Conservation (phyloP, 768 basidiomycete genomes). For the Leucogyrophana mollusca region DNA sequence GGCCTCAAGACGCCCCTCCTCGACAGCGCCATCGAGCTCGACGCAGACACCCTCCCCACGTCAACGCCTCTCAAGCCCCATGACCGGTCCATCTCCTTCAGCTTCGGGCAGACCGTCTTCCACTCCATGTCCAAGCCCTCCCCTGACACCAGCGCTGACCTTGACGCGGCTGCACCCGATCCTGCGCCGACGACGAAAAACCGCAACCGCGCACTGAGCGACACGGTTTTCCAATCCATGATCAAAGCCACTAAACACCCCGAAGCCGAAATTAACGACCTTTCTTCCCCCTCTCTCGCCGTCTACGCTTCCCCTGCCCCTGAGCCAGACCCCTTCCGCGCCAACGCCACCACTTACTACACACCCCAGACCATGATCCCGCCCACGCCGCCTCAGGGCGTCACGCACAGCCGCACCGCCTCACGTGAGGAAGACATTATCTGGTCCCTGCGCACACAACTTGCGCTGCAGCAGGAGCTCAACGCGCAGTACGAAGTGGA, state of each 20-base stretch:
- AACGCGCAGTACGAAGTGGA: constrained; percentile 78
- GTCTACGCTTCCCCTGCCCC: constrained; percentile 36
- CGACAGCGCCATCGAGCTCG: constrained; percentile 37
- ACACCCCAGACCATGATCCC: constrained; percentile 75
- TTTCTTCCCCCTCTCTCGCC: constrained; percentile 45
- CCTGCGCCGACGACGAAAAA: constrained; percentile 32
- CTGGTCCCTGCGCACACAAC: constrained; percentile 70
- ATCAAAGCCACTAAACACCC: constrained; percentile 39
- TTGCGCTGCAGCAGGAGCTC: constrained; percentile 72
- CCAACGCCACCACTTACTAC: constrained; percentile 73
- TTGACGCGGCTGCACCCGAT: constrained; percentile 15
- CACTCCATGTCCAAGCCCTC: constrained; percentile 41
- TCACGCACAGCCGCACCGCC: constrained; percentile 51
- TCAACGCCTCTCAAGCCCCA: constrained; percentile 25
- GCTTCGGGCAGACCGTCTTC: constrained; percentile 63
- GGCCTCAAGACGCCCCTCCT: constrained; percentile 23
- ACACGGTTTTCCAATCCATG: constrained; percentile 63
- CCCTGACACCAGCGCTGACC: not conserved
- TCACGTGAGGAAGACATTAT: constrained; percentile 74
- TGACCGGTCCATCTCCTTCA: constrained; percentile 68
- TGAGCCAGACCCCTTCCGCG: constrained; percentile 74
- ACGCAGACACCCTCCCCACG: constrained; percentile 6
- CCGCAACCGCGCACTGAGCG: constrained; percentile 58
- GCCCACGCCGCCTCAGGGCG: constrained; percentile 53
- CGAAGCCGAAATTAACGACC: constrained; percentile 67